Conservation (phyloP, 192 early-diverging fungal genomes). For the Jimgerdemannia flammicorona region DNA sequence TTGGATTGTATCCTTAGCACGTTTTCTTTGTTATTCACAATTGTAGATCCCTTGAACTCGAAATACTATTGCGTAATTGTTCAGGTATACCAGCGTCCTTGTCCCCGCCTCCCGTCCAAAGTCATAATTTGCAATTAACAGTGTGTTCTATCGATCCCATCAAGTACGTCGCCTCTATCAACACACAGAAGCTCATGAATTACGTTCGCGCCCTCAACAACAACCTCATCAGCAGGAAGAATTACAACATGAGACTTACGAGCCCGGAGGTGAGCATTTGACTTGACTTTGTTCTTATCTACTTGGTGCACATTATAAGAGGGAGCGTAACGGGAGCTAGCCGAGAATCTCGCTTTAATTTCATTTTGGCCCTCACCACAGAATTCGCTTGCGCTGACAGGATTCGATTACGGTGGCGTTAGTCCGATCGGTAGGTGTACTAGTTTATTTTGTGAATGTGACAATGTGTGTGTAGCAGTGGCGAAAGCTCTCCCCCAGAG, state of each 20-base stretch:
- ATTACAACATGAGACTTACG: constrained; percentile 78
- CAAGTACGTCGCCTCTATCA: constrained; percentile 54
- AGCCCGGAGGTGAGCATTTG: constrained; percentile 38
- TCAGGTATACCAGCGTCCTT: constrained; percentile 38
- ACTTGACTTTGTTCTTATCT: background rate
- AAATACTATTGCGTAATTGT: constrained; percentile 68
- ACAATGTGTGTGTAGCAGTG: background rate
- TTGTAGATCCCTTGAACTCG: constrained; percentile 45
- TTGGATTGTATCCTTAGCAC: background rate
- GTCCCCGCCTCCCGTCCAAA: no score
- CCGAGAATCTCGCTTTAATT: no score
- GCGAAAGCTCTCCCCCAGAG: background rate
- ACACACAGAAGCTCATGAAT: constrained; percentile 60
- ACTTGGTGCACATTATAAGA: no score
- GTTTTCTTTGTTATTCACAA: constrained; percentile 8
- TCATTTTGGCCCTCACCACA: constrained; percentile 1
- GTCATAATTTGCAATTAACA: no score
- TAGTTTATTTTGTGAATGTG: background rate
- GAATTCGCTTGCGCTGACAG: constrained; percentile 67
- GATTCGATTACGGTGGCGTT: constrained; percentile 67
- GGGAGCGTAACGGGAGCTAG: no score
- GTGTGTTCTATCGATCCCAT: constrained; percentile 11
- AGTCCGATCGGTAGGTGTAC: constrained; percentile 58
- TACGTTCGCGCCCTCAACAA: constrained; percentile 53
- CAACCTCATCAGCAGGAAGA: constrained; percentile 56